These are phyloP conservation scores for Irpex lacteus DNA, from an alignment of 1,284 basidiomycete species.

Conservation along the genomic window DNA sequence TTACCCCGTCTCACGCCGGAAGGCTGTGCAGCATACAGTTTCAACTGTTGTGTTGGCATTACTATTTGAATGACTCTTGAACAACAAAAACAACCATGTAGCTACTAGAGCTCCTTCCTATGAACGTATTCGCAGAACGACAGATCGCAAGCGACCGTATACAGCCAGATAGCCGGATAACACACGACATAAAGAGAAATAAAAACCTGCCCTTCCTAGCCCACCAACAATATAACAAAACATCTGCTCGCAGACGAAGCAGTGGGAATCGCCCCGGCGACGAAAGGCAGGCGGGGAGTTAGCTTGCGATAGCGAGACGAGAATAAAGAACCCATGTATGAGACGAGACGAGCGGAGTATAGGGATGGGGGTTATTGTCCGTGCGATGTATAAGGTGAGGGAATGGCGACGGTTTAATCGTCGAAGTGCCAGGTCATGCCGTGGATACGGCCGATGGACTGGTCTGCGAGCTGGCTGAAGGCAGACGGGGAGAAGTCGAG, in stretches of 20 bases:
- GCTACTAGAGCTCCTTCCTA: not conserved
- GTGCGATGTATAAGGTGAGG: not conserved
- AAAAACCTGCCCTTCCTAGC: conserved; percentile 4
- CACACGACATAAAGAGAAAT: not conserved
- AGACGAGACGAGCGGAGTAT: not conserved
- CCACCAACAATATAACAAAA: not conserved
- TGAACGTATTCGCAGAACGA: not conserved
- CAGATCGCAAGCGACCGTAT: conserved; percentile 2
- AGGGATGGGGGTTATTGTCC: not conserved
- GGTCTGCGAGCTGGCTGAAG: conserved; percentile 35
- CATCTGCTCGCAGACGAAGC: conserved; percentile 5
- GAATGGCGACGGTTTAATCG: conserved; percentile 29
- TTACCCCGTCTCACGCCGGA: no score
- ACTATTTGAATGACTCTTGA: not conserved
- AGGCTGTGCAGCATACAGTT: no score
- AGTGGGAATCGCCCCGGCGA: conserved; percentile 7
- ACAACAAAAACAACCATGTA: conserved; percentile 1
- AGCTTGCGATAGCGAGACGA: not conserved
- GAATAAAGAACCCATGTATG: not conserved
- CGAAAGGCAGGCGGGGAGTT: not conserved
- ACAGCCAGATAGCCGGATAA: not conserved
- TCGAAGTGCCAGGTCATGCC: conserved; percentile 15
- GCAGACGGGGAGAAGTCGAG: conserved; percentile 41
- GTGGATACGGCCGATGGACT: conserved; percentile 14
- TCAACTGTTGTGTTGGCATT: not conserved